phyloP scores from a whole-genome alignment of 164 flowering plant species.

The Dillenia turbinata region DNA sequence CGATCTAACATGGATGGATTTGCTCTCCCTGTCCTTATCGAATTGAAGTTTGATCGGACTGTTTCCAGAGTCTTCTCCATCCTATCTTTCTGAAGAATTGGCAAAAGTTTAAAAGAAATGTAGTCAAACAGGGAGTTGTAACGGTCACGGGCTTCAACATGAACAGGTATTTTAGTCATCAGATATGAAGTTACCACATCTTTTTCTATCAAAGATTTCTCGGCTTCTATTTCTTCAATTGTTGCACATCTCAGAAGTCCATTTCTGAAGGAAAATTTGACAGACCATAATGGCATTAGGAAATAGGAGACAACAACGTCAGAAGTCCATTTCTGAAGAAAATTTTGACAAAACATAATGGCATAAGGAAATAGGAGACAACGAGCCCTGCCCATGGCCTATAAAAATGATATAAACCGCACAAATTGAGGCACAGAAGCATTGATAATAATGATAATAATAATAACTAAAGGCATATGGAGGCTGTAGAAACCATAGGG shows the following conservation, averaged over 20 bases:
- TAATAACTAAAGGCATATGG: no score
- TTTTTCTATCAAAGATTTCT: slow-evolving; percentile 68
- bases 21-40: slow-evolving; percentile 86
- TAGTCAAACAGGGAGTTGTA: background rate
- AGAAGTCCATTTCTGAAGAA: slow-evolving; percentile 38
- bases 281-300: background rate
- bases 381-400: no score
- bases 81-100: slow-evolving; percentile 53
- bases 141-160: background rate
- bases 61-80: slow-evolving; percentile 90
- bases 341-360: slow-evolving; percentile 3
- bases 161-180: background rate
- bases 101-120: background rate
- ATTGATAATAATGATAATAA: no score
- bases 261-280: slow-evolving; percentile 30
- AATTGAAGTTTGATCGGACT: slow-evolving; percentile 60
- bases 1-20: slow-evolving; percentile 87
- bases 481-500: no score
- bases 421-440: no score
- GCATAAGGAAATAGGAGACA: background rate
- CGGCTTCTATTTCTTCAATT: slow-evolving; percentile 83
- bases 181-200: slow-evolving; percentile 65
- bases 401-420: no score
- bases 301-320: background rate
- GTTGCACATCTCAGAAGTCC: slow-evolving; percentile 73